Evolutionary conservation across 1,284 basidiomycete species (phyloP).

Genomic region (Tilletia horrida): DNA sequence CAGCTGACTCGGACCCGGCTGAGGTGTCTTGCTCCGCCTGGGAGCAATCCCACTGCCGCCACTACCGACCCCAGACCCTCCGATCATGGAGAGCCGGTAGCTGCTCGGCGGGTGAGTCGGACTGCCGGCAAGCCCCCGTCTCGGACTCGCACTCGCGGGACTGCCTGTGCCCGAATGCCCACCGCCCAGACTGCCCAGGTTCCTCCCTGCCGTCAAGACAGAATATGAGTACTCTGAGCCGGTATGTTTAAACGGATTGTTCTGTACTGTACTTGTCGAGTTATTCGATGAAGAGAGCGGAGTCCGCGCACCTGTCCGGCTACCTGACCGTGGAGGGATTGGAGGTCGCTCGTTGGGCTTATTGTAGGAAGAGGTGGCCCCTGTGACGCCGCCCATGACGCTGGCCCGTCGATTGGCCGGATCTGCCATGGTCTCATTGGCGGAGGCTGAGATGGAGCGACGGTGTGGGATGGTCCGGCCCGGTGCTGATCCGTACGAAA

Average conservation of each 20-base stretch:
- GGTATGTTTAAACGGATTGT: conserved; percentile 6
- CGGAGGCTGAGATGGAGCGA: conserved; percentile 6
- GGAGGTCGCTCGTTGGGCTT: background rate
- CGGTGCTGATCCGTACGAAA: background rate
- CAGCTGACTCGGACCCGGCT: conserved; percentile 1
- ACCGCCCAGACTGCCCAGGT: background rate
- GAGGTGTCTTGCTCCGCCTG: conserved; percentile 8
- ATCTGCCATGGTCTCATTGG: background rate
- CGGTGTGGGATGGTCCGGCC: background rate
- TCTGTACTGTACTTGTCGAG: background rate
- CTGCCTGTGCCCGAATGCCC: background rate
- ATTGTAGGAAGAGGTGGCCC: background rate
- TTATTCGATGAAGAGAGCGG: background rate
- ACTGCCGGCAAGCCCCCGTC: background rate
- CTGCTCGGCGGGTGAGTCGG: conserved; percentile 13
- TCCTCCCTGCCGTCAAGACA: background rate
- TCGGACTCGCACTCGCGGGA: background rate
- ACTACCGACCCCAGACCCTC: background rate
- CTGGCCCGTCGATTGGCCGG: background rate
- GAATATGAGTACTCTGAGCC: conserved; percentile 4
- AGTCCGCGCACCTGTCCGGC: conserved; percentile 1
- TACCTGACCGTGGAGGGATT: background rate
- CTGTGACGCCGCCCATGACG: background rate
- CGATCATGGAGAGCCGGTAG: background rate
- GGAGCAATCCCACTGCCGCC: background rate